A percentile compares a stretch with the other conserved stretches of the same genome.
These are phyloP conservation scores for Ilyonectria sp. DNA, from an alignment of 2,329 filamentous ascomycete genomes.

Conservation along the genomic window DNA sequence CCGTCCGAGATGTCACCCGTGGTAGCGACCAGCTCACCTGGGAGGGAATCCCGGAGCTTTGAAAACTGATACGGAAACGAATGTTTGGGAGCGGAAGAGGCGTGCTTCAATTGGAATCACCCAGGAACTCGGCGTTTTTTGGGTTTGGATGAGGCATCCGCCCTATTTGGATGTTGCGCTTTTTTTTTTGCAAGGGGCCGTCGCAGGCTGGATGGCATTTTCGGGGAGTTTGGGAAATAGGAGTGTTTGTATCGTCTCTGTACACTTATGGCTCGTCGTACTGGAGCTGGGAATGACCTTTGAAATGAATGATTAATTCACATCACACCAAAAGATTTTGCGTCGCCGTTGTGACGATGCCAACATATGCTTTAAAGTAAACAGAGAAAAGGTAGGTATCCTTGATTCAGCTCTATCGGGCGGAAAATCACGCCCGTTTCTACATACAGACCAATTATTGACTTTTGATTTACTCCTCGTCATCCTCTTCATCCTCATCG, in stretches of 20 bases:
- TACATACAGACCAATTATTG: conserved; percentile 40
- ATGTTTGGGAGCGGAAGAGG: conserved; percentile 30
- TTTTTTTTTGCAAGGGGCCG: conserved; percentile 26
- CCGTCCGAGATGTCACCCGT: conserved; percentile 57
- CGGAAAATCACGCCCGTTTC: conserved; percentile 38
- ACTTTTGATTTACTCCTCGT: conserved; percentile 45
- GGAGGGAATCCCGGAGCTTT: conserved; percentile 57
- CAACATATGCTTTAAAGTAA: conserved; percentile 16
- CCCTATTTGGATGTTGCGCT: conserved; percentile 33
- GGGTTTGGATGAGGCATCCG: conserved; percentile 27
- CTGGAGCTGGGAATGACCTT: conserved; percentile 40
- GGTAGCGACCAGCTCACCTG: conserved; percentile 58
- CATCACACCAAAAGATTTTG: conserved; percentile 14
- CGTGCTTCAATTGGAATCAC: conserved; percentile 34
- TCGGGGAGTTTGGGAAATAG: conserved; percentile 43
- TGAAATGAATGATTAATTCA: conserved; percentile 40
- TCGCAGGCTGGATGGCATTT: conserved; percentile 44
- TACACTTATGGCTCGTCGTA: conserved; percentile 41
- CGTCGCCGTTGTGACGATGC: not conserved
- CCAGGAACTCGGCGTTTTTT: conserved; percentile 45
- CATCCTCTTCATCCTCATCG: conserved; percentile 47
- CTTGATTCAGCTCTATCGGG: conserved; percentile 47
- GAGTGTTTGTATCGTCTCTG: conserved; percentile 35
- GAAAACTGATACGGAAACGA: conserved; percentile 13
- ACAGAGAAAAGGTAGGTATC: conserved; percentile 46